Evolutionary conservation across 2,329 filamentous ascomycete genomes (phyloP), one percentile per base, ranked within the genome.

Genomic region (Botrytis fabae): DNA sequence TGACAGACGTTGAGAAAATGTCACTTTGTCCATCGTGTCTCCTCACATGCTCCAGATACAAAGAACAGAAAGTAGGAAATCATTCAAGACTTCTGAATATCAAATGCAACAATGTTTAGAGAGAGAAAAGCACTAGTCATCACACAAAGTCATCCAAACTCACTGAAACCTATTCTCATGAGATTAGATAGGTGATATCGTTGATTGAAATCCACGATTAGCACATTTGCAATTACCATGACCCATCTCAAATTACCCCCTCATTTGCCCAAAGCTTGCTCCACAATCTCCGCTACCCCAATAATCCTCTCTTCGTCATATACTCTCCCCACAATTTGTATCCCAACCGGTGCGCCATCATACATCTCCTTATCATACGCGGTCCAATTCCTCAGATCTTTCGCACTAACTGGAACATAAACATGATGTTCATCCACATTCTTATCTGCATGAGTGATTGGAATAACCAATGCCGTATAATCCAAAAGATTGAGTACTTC

Each of bases 401-500:
- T 65, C 0, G 83, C 83, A 71, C 80, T 83, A n/a, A 83, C 51
- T 0, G 85, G 84, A 38, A 79, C 74, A 75, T 83, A 85, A 0
- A 76, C 78, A 5, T 81, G 73, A 22, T 74, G 61, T 22, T 80
- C 77, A 2, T 79, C 75, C 28, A 87, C 82, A 62, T 84, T 80
- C 6, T 82, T 79, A 61, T 82, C 81, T 1, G 81, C 80, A 1
- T 87, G 79, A 0, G 87, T 88, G 22, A 85, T 85, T 0, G 89
- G 89, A 22, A 91, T 81, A 0, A 87, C 85, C 7, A 89, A 80
- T 0, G 88, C 85, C 0, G 87, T 83, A 76, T 91, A 91, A 77
- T 92, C 89, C 0, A 91, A 81, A 16, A 90, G 81, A 75, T 91
- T 90, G 85, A 87, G 89, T 7, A 89, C 83, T 77, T 89, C 89